A percentile compares a stretch with the other conserved stretches of the same genome.
Conservation (phyloP, 2,329 filamentous ascomycete genomes). For the Thelonectria olida region DNA sequence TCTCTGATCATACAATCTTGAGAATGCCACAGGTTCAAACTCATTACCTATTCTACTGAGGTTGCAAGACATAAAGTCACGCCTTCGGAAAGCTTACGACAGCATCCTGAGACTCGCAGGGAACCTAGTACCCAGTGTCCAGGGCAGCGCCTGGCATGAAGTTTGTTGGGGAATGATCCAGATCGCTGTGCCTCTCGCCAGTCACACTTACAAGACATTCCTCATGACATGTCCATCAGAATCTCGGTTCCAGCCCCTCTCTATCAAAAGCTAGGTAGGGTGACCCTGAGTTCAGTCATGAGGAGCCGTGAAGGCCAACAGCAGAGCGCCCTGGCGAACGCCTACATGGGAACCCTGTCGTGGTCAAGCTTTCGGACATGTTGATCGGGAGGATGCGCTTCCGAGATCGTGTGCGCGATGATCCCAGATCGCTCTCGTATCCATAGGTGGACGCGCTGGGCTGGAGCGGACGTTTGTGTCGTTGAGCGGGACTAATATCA, state of each 20-base stretch:
- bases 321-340: background rate
- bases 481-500: too few species aligned
- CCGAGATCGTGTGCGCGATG: conserved; percentile 6
- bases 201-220: background rate
- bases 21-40: too few species aligned
- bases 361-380: background rate
- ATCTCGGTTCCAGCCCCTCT: conserved; percentile 8
- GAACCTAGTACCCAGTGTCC: background rate
- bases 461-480: too few species aligned
- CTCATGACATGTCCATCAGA: background rate
- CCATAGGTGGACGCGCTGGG: too few species aligned
- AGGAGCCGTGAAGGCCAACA: too few species aligned
- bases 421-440: background rate
- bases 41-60: too few species aligned
- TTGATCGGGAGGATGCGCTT: background rate
- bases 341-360: background rate
- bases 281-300: too few species aligned
- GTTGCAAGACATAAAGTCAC: too few species aligned
- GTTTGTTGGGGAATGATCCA: background rate
- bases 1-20: too few species aligned
- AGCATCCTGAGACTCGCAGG: background rate
- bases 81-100: background rate
- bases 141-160: background rate
- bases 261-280: too few species aligned
- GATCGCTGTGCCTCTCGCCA: background rate